Percentiles rank a stretch among this genome's conserved stretches.
Conservation (phyloP, 805 yeast species). For the Barnettozyma californica region DNA sequence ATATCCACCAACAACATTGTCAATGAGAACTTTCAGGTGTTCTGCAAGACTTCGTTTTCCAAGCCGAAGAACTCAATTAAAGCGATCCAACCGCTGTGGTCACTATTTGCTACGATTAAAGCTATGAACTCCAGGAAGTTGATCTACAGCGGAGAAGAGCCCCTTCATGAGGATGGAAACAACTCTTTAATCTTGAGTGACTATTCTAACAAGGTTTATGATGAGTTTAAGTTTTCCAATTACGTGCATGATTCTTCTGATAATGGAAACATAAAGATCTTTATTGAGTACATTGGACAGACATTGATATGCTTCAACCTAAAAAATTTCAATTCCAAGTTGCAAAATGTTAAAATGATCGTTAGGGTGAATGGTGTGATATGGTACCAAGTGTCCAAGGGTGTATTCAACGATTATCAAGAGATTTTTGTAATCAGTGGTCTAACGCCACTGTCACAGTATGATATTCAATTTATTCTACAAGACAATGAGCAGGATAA, state of each 20-base stretch:
- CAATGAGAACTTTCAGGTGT: conserved; percentile 23
- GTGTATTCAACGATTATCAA: conserved; percentile 37
- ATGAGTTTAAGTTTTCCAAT: conserved; percentile 28
- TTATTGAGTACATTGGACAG: conserved; percentile 46
- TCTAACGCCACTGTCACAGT: conserved; percentile 57
- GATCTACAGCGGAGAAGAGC: conserved; percentile 37
- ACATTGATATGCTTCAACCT: conserved; percentile 48
- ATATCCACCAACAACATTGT: conserved; percentile 22
- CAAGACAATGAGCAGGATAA: conserved; percentile 23
- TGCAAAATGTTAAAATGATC: conserved; percentile 33
- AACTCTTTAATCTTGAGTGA: conserved; percentile 21
- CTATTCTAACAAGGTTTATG: conserved; percentile 18
- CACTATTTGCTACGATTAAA: conserved; percentile 44
- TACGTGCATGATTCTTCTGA: conserved; percentile 22
- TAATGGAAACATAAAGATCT: conserved; percentile 28
- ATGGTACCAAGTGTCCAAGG: conserved; percentile 62
- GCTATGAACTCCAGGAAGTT: conserved; percentile 44
- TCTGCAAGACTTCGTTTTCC: conserved; percentile 16
- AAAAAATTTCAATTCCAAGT: conserved; percentile 31
- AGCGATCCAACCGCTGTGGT: conserved; percentile 46
- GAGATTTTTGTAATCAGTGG: conserved; percentile 59
- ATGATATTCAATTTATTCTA: conserved; percentile 45
- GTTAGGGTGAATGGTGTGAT: conserved; percentile 58
- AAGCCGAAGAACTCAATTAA: conserved; percentile 17
- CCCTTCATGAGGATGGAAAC: conserved; percentile 12